Evolutionary conservation across 225 moss, liverwort and hornwort genomes (phyloP).

Genomic region (Physcomitrellopsis africana): DNA sequence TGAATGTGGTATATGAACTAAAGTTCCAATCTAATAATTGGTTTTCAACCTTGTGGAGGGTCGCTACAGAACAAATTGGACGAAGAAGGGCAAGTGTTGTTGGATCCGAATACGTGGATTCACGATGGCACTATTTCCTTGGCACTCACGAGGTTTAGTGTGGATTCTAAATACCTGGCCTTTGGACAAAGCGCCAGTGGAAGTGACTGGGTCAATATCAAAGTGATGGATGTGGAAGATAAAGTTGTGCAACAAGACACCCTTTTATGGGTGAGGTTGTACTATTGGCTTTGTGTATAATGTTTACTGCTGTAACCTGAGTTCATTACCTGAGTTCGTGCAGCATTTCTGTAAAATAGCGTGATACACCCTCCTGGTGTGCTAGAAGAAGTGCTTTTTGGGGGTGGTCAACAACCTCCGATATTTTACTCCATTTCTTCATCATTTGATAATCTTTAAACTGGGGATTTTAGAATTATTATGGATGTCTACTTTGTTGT

Average conservation of each 20-base stretch:
- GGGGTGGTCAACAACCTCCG: background rate
- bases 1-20: background rate
- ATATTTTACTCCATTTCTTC: background rate
- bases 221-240: conserved; percentile 69
- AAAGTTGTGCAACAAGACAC: conserved; percentile 55
- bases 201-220: conserved; percentile 86
- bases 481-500: conserved; percentile 12
- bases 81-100: conserved; percentile 62
- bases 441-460: background rate
- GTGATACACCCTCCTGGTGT: background rate
- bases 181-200: conserved; percentile 79
- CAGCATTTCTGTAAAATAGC: background rate
- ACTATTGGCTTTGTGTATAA: conserved; percentile 12
- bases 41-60: conserved; percentile 15
- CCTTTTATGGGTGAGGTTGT: conserved; percentile 65
- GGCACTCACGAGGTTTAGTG: conserved; percentile 55
- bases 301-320: background rate
- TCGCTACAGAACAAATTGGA: conserved; percentile 43
- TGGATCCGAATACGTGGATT: conserved; percentile 85
- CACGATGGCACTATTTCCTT: conserved; percentile 82
- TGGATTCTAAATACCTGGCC: conserved; percentile 61
- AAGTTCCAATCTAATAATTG: background rate
- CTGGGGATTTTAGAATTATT: background rate
- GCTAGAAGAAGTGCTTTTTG: background rate
- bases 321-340: background rate